phyloP scores from a whole-genome alignment of 1,284 basidiomycete genomes.

The Ustilago loliicola region DNA sequence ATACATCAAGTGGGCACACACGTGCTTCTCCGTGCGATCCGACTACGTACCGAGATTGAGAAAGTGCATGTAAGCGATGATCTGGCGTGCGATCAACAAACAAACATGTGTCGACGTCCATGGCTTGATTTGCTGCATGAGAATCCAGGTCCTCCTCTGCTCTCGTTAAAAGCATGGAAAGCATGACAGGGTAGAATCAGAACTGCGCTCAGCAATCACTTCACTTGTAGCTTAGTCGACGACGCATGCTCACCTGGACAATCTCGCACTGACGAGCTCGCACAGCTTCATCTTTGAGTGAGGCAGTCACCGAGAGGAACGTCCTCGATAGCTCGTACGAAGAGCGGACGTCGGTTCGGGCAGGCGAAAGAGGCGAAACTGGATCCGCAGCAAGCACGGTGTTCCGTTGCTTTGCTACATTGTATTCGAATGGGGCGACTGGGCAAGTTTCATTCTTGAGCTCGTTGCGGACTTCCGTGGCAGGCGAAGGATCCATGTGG shows the following conservation, averaged over 20 bases:
- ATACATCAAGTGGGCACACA: not conserved
- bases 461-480: not conserved
- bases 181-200: not conserved
- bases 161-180: not conserved
- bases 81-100: slow-evolving; percentile 20
- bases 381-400: not conserved
- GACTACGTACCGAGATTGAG: slow-evolving; percentile 26
- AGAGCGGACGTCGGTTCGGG: not conserved
- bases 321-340: slow-evolving; percentile 18
- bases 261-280: slow-evolving; percentile 12
- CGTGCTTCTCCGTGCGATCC: not conserved
- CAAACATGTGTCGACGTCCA: slow-evolving; percentile 13
- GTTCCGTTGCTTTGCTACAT: not conserved
- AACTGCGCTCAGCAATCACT: no score
- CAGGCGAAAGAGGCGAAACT: not conserved
- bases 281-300: slow-evolving; percentile 7
- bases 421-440: not conserved
- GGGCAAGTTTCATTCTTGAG: not conserved
- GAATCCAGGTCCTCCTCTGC: slow-evolving; percentile 9
- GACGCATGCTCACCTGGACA: slow-evolving; percentile 15
- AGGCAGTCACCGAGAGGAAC: slow-evolving; percentile 15
- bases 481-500: not conserved
- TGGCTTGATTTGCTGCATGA: slow-evolving; percentile 5
- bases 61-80: slow-evolving; percentile 26
- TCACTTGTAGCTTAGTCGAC: no score